phyloP scores from a whole-genome alignment of 176 grass and related monocot genomes.

The Zoysia pacifica region DNA sequence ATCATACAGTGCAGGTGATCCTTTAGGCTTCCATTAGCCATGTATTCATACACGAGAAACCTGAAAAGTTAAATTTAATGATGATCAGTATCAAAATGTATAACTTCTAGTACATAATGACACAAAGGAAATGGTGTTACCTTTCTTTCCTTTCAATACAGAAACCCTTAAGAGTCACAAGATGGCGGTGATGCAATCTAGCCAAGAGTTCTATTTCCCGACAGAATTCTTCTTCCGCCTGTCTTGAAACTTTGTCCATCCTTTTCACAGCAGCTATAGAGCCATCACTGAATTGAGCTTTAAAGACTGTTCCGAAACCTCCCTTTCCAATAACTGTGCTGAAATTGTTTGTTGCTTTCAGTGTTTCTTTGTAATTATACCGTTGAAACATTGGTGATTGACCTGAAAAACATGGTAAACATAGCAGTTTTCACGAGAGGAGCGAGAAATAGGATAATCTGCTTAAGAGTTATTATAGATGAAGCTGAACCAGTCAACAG shows the following conservation, averaged over 20 bases:
- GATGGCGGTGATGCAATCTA: conserved; percentile 96
- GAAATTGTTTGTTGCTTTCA: conserved; percentile 75
- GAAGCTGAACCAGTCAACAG: background rate
- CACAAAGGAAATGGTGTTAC: conserved; percentile 31
- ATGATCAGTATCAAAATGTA: background rate
- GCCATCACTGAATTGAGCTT: conserved; percentile 78
- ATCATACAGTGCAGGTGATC: conserved; percentile 90
- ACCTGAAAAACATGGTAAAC: conserved; percentile 56
- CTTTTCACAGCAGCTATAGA: conserved; percentile 76
- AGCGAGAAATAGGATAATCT: background rate
- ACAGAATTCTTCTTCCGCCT: conserved; percentile 97
- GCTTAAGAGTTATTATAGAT: no score
- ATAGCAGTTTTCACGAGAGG: background rate
- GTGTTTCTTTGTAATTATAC: conserved; percentile 80
- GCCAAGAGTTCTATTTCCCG: conserved; percentile 93
- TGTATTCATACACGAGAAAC: conserved; percentile 97
- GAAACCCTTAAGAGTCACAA: conserved; percentile 87
- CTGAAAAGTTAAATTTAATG: conserved; percentile 43
- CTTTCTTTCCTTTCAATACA: conserved; percentile 91
- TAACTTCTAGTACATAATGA: background rate
- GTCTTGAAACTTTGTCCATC: conserved; percentile 95
- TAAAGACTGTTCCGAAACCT: conserved; percentile 94
- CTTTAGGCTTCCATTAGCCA: conserved; percentile 96
- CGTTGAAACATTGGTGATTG: conserved; percentile 87
- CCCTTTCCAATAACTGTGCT: conserved; percentile 89